Base-by-base conservation (phyloP, 352 stramenopile genomes). In the Plasmopara viticola region DNA sequence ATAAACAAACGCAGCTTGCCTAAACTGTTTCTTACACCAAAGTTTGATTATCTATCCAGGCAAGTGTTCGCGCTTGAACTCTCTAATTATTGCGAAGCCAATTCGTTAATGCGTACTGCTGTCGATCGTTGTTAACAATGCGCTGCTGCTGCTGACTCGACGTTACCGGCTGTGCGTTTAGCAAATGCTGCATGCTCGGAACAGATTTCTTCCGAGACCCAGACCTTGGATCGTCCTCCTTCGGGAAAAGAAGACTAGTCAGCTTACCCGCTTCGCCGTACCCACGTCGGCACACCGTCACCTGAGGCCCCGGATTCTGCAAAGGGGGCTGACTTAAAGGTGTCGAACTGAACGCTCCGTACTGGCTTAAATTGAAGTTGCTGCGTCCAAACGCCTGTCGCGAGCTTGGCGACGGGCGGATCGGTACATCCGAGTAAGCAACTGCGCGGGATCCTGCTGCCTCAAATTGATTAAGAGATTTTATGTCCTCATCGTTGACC, bases 181-280 rank as follows among this genome's bases (percentile, higher is more conserved):
- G 61, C 48, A 84, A 40, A 44, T 72, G 60, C 39, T 74, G 66
- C 76, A 78, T 78, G 42, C 73, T 74, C n/a, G 67, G 63, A 17
- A 78, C 65, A 13, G 57, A 35, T 43, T 82, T 85, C 30, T 72
- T 69, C 5, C 66, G 62, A 44, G 60, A 25, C 29, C 48, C 25
- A 18, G 44, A 44, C 14, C 44, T 58, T 17, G 53, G 53, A 13
- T 65, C 60, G 33, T 31, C 48, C 20, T 87, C 66, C 34, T 84
- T 83, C 18, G 77, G 72, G 25, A 86, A 51, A 49, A 87, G 87
- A 58, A 82, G 87, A 49, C 79, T 87, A 14, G 79, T 87, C 30
- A 90, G 58, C 57, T 87, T 87, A 31, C 79, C 79, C 0, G 79
- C 87, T 60, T 87, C 77, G 38, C 87, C 79, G 50, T 87, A 87